Evolutionary conservation across 2,329 filamentous ascomycete genomes (phyloP).

Genomic region (Sarocladium oryzae): DNA sequence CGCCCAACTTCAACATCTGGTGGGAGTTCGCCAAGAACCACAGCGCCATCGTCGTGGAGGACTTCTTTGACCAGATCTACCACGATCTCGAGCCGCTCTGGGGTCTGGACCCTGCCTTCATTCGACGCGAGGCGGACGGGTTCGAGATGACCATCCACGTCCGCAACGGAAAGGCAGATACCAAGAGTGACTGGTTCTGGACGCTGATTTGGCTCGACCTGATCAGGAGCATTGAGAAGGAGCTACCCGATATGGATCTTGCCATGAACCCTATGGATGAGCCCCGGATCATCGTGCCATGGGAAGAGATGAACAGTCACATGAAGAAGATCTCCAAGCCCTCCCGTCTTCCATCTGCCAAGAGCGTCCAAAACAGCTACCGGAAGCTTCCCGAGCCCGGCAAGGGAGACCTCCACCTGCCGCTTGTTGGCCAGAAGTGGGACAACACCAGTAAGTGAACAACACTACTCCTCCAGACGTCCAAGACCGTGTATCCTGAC

Average conservation of each 20-base stretch:
- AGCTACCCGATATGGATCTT: constrained; percentile 62
- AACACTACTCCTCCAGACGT: not conserved
- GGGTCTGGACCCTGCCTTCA: constrained; percentile 39
- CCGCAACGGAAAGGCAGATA: constrained; percentile 44
- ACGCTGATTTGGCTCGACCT: constrained; percentile 49
- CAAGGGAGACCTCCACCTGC: constrained; percentile 26
- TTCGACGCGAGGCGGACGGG: constrained; percentile 45
- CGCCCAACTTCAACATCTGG: constrained; percentile 57
- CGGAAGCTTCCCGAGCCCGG: constrained; percentile 33
- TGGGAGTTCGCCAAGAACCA: constrained; percentile 46
- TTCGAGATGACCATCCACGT: constrained; percentile 58
- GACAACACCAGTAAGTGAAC: constrained; percentile 40
- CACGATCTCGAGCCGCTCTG: constrained; percentile 54
- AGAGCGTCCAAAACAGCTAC: constrained; percentile 38
- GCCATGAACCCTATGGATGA: constrained; percentile 63
- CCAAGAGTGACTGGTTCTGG: constrained; percentile 51
- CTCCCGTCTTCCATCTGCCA: constrained; percentile 34
- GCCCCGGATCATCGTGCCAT: constrained; percentile 56
- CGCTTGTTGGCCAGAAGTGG: constrained; percentile 38
- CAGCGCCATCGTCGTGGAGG: constrained; percentile 51
- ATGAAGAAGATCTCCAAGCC: constrained; percentile 46
- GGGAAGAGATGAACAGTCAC: constrained; percentile 51
- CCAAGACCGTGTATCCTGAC: constrained; percentile 10
- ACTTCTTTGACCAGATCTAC: constrained; percentile 59
- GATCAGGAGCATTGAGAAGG: constrained; percentile 43